Base-by-base conservation (phyloP, 345 rosid species). In the Xanthoceras sorbifolium region DNA sequence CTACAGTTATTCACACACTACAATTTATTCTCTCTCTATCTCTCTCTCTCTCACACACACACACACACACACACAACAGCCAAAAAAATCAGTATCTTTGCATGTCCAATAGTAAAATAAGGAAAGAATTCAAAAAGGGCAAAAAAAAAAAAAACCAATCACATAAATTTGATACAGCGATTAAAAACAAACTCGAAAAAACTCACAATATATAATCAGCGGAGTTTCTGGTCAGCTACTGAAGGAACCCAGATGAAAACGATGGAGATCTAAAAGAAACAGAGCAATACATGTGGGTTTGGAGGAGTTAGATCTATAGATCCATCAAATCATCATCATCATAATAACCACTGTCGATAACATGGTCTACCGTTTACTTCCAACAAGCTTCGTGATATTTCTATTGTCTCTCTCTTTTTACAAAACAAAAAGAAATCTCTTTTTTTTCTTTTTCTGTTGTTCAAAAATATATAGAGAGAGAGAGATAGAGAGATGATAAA, bases 221-320 rank as follows among this genome's bases (percentile, higher is more conserved):
- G 61, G 34, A 64, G 70, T 73, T 23, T 67, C 54, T 22, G 76
- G 67, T 75, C 72, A 73, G 82, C 86, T 83, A 84, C 77, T 73
- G 83, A 82, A 84, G 23, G 54, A 78, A 12, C 72, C 50, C 64
- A 76, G 78, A 66, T 26, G 87, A 81, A 77, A 78, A 74, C 74
- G 84, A 86, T 62, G 87, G 87, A 82, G 92, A 88, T 88, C 89
- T 87, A 71, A 86, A 85, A 59, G 84, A 83, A 80, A 88, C 78
- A 79, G 75, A 79, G 69, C 80, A 81, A 79, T 78, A 87, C 87
- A 82, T 82, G 83, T 72, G 84, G 78, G 79, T 73, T n/a, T 62
- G 17, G 63, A 74, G 60, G 80, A 50, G 76, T 80, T 80, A 84
- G 89, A 88, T 86, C 93, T 77, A 80, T 29, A 80, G 87, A 90